These are phyloP conservation scores for Cryptococcus amylolentus DNA, from an alignment of 1,284 basidiomycete species.

Conservation along the genomic window DNA sequence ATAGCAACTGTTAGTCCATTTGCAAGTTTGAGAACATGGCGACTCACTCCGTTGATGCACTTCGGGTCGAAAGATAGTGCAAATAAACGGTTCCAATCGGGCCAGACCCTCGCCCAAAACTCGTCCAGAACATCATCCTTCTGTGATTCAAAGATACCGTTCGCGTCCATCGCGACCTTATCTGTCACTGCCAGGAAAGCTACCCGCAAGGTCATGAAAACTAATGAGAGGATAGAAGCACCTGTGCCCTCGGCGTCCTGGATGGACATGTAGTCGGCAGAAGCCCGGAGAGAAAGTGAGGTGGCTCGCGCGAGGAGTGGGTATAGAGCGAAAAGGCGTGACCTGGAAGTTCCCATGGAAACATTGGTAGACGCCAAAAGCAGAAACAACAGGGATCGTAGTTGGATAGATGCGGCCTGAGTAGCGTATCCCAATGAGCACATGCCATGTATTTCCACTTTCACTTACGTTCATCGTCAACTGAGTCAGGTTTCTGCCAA, in stretches of 20 bases:
- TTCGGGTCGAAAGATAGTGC: slow-evolving; percentile 21
- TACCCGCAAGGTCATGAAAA: slow-evolving; percentile 28
- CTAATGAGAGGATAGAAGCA: slow-evolving; percentile 27
- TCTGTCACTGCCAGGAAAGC: slow-evolving; percentile 19
- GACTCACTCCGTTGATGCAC: slow-evolving; percentile 36
- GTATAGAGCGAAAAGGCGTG: slow-evolving; percentile 26
- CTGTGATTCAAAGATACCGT: neutral
- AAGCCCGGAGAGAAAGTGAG: slow-evolving; percentile 27
- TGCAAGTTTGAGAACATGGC: neutral
- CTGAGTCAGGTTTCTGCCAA: slow-evolving; percentile 15
- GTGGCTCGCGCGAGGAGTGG: slow-evolving; percentile 34
- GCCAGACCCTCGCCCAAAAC: slow-evolving; percentile 39
- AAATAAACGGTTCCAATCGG: slow-evolving; percentile 38
- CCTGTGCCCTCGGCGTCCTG: slow-evolving; percentile 30
- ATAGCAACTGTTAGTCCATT: neutral
- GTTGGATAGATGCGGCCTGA: slow-evolving; percentile 17
- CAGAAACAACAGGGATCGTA: slow-evolving; percentile 29
- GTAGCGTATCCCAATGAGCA: neutral
- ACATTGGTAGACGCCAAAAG: slow-evolving; percentile 27
- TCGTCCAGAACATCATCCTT: slow-evolving; percentile 18
- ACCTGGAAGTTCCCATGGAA: slow-evolving; percentile 10
- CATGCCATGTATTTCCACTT: neutral
- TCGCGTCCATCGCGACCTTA: neutral
- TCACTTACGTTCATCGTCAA: slow-evolving; percentile 20
- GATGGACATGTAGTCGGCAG: slow-evolving; percentile 29